A percentile compares a stretch with the other conserved stretches of the same genome.
phyloP scores from a whole-genome alignment of 129 eudicot genomes.

The Flaveria linearis region DNA sequence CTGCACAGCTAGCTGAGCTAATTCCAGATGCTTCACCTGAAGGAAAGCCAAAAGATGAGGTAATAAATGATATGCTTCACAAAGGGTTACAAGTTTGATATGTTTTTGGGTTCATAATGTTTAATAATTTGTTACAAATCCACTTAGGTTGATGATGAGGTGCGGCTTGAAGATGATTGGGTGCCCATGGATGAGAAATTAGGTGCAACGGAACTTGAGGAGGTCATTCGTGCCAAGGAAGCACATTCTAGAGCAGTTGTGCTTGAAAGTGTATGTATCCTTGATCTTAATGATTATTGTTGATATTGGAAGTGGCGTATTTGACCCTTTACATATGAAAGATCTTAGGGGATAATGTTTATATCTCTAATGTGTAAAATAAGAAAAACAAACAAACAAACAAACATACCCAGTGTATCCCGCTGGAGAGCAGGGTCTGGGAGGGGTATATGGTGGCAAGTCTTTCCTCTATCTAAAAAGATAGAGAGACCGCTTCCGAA shows the following conservation, averaged over 20 bases:
- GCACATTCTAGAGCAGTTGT: conserved; percentile 98
- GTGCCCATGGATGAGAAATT: conserved; percentile 91
- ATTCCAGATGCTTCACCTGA: conserved; percentile 95
- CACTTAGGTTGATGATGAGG: conserved; percentile 85
- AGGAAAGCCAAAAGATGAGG: conserved; percentile 97
- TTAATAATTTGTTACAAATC: conserved; percentile 4
- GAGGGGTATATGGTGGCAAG: too few relatives aligned
- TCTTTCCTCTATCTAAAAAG: too few relatives aligned
- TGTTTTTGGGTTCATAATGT: conserved; percentile 14
- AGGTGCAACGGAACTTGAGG: conserved; percentile 69
- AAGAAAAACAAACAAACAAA: too few relatives aligned
- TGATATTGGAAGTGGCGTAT: neutral
- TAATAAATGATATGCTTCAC: conserved; percentile 19
- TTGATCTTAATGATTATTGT: neutral
- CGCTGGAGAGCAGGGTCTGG: too few relatives aligned
- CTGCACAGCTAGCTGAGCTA: conserved; percentile 68
- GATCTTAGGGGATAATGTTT: neutral
- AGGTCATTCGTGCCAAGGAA: conserved; percentile 77
- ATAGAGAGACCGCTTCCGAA: too few relatives aligned
- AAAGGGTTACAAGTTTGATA: neutral
- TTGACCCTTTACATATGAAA: neutral
- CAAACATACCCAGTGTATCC: too few relatives aligned
- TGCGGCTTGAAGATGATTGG: conserved; percentile 99
- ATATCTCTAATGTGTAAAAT: conserved; percentile 6
- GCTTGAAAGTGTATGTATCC: conserved; percentile 81